Percentiles rank a stretch among this genome's conserved stretches.
Evolutionary conservation across 192 early-diverging fungal genomes (phyloP).

Genomic region (Mortierella antarctica): DNA sequence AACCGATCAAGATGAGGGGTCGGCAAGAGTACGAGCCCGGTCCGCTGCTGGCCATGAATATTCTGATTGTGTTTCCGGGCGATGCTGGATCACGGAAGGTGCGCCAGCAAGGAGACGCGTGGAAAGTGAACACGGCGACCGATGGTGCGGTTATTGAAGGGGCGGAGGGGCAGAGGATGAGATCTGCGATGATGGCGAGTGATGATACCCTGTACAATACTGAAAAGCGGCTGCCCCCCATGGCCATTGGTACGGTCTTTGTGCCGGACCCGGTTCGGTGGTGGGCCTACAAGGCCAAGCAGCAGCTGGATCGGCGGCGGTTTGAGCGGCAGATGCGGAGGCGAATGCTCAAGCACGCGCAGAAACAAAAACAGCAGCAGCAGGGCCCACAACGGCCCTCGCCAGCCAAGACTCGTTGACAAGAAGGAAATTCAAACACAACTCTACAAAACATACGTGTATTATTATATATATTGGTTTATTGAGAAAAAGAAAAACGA

Average conservation of each 20-base stretch:
- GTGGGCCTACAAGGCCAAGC: slow-evolving; percentile 51
- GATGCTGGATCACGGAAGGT: slow-evolving; percentile 32
- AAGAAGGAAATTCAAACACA: too few species aligned
- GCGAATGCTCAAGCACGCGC: slow-evolving; percentile 9
- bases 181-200: background rate
- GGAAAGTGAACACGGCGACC: background rate
- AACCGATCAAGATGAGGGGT: slow-evolving; percentile 40
- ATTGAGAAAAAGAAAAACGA: background rate
- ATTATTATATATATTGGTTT: background rate
- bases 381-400: background rate
- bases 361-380: slow-evolving; percentile 4
- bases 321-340: slow-evolving; percentile 32
- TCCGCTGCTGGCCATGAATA: slow-evolving; percentile 44
- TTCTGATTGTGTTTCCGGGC: slow-evolving; percentile 46
- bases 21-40: slow-evolving; percentile 44
- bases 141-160: background rate
- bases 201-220: slow-evolving; percentile 39
- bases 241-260: slow-evolving; percentile 50
- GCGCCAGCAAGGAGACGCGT: slow-evolving; percentile 27
- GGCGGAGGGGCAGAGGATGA: background rate
- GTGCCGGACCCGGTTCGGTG: slow-evolving; percentile 51
- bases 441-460: background rate
- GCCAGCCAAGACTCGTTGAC: slow-evolving; percentile 13
- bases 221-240: slow-evolving; percentile 39
- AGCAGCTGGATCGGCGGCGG: slow-evolving; percentile 22